These are phyloP conservation scores for Coemansia sp. DNA, from an alignment of 192 early-diverging fungal genomes.

Conservation along the genomic window DNA sequence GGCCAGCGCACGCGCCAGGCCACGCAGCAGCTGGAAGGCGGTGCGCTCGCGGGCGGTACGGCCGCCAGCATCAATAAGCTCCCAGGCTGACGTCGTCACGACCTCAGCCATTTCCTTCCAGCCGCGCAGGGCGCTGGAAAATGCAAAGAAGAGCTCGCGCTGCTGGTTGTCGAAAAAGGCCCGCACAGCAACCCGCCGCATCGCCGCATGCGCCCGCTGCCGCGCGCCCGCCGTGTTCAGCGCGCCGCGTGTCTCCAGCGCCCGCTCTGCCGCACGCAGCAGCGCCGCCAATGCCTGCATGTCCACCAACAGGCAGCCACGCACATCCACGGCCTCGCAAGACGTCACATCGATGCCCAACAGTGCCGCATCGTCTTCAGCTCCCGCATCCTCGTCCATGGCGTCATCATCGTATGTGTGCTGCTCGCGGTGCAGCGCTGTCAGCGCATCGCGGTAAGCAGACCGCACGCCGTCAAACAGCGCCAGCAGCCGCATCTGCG, in stretches of 20 bases:
- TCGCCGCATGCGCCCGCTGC: conserved; percentile 53
- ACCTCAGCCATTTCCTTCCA: conserved; percentile 84
- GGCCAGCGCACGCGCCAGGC: conserved; percentile 56
- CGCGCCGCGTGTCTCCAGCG: conserved; percentile 48
- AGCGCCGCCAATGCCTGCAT: conserved; percentile 64
- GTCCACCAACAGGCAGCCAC: conserved; percentile 66
- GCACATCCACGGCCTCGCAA: conserved; percentile 55
- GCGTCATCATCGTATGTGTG: conserved; percentile 8
- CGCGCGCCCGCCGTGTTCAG: conserved; percentile 51
- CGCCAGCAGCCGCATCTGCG: conserved; percentile 47
- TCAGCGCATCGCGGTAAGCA: conserved; percentile 38
- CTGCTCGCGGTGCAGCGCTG: conserved; percentile 22
- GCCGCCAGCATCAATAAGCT: conserved; percentile 63
- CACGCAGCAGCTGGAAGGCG: conserved; percentile 63
- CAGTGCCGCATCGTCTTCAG: conserved; percentile 62
- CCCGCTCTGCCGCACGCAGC: conserved; percentile 52
- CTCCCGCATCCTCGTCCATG: conserved; percentile 22
- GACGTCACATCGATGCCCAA: conserved; percentile 56
- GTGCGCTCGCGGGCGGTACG: conserved; percentile 56
- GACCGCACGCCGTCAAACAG: conserved; percentile 44
- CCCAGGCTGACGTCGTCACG: conserved; percentile 57
- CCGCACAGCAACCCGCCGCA: conserved; percentile 60
- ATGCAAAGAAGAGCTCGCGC: conserved; percentile 66
- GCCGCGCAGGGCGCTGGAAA: conserved; percentile 65
- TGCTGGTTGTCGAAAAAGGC: conserved; percentile 72